Evolutionary conservation across 805 yeast genomes (phyloP), one percentile per base, ranked within the genome.

Genomic region (Myxozyma neglecta): DNA sequence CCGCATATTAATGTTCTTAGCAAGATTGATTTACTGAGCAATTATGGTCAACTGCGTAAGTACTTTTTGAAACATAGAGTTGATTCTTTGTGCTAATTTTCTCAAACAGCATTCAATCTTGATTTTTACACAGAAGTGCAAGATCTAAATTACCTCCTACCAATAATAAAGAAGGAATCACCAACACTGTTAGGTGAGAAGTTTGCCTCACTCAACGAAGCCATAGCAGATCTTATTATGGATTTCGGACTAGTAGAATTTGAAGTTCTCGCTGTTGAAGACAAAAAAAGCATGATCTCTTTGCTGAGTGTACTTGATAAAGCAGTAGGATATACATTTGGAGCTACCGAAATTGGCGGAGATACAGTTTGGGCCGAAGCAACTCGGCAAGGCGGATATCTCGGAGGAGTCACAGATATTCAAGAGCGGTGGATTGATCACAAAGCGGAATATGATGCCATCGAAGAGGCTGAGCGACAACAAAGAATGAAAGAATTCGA

Each of bases 361-460:
- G 99, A 94, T 71, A 84, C 93, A 0, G 85, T 94, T 1, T 94
- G 99, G 99, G 89, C 91, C n/a, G 97, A 93, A 69, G 97, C 97
- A 0, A 83, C 93, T 0, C 80, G 98, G 66, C 90, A 89, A 71
- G 86, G 92, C 44, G 85, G 89, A 10, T 75, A 73, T 47, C 63
- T 74, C 11, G 78, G 78, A 4, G 75, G 77, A 51, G 83, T 81
- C 14, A 77, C 84, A 6, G 97, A 92, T 72, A 83, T 90, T 4
- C 99, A 94, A 68, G 99, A 94, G 67, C 80, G 99, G 62, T 94
- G 99, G 99, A 83, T 94, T 10, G 97, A 90, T 60, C 80, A 86
- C 67, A 94, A 92, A 72, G 87, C 83, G 34, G 78, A 77, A 53
- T 91, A 89, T 73, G 99, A 94, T 66, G 80, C 82, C 53, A 79